phyloP scores from a whole-genome alignment of 495 filamentous ascomycete genomes.

The Neurospora sp. region DNA sequence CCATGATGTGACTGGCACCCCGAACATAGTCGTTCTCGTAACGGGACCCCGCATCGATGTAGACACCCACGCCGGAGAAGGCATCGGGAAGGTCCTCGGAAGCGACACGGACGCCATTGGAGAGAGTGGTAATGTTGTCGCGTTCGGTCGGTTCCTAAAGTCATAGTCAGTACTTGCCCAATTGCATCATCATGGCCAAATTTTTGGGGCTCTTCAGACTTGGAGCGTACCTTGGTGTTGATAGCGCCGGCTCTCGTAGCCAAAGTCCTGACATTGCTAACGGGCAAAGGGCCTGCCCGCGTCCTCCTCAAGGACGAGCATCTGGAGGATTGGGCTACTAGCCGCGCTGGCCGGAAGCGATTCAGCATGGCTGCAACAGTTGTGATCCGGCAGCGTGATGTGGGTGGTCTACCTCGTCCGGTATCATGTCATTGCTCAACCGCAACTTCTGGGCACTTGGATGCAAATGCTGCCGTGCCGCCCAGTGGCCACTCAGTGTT shows the following conservation, averaged over 20 bases:
- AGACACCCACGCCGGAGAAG: constrained; percentile 92
- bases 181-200: neutral
- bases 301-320: neutral
- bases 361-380: constrained; percentile 15
- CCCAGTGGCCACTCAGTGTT: neutral
- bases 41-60: constrained; percentile 90
- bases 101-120: constrained; percentile 91
- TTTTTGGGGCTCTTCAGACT: neutral
- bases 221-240: neutral
- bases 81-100: constrained; percentile 92
- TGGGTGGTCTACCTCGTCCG: neutral
- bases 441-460: neutral
- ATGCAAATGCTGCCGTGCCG: neutral
- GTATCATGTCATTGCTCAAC: neutral
- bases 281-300: neutral
- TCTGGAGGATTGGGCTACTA: constrained; percentile 7
- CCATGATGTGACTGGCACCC: constrained; percentile 92
- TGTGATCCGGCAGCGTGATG: neutral
- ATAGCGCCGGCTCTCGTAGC: neutral
- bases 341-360: constrained; percentile 17
- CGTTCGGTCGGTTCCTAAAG: constrained; percentile 76
- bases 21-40: constrained; percentile 81
- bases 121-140: constrained; percentile 77
- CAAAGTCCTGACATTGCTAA: neutral
- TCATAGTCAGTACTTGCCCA: constrained; percentile 1